These are phyloP conservation scores for Xylaria sp. DNA, from an alignment of 2,329 filamentous ascomycete genomes.

Conservation along the genomic window DNA sequence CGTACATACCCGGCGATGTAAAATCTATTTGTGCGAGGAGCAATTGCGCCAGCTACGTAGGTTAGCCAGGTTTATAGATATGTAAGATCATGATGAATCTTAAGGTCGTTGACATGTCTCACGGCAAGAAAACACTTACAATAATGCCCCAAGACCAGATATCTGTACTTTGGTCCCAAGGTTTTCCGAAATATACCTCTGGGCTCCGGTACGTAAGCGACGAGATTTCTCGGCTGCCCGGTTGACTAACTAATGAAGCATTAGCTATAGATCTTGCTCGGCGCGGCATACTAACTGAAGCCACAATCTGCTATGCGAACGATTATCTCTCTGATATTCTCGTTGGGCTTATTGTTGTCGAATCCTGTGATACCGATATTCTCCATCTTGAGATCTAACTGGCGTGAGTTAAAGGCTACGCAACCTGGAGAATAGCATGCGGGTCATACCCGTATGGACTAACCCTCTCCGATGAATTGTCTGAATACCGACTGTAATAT, in stretches of 20 bases:
- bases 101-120: background rate
- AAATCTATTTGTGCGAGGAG: constrained; percentile 5
- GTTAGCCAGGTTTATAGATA: background rate
- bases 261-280: background rate
- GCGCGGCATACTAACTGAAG: background rate
- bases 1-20: constrained; percentile 1
- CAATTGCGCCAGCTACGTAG: constrained; percentile 5
- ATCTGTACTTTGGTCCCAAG: background rate
- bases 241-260: background rate
- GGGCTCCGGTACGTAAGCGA: constrained; percentile 16
- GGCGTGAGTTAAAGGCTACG: background rate
- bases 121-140: background rate
- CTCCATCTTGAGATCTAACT: constrained; percentile 9
- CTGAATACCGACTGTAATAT: background rate
- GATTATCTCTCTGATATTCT: background rate
- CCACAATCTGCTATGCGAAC: constrained; percentile 5
- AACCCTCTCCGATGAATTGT: background rate
- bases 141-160: constrained; percentile 13
- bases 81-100: too few relatives aligned
- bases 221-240: background rate
- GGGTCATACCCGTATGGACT: background rate
- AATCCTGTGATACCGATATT: constrained; percentile 12
- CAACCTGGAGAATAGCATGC: background rate
- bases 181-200: constrained; percentile 10
- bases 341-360: constrained; percentile 8